phyloP scores from a whole-genome alignment of 2,329 filamentous ascomycete species.

The Ceratocystis huliohia region DNA sequence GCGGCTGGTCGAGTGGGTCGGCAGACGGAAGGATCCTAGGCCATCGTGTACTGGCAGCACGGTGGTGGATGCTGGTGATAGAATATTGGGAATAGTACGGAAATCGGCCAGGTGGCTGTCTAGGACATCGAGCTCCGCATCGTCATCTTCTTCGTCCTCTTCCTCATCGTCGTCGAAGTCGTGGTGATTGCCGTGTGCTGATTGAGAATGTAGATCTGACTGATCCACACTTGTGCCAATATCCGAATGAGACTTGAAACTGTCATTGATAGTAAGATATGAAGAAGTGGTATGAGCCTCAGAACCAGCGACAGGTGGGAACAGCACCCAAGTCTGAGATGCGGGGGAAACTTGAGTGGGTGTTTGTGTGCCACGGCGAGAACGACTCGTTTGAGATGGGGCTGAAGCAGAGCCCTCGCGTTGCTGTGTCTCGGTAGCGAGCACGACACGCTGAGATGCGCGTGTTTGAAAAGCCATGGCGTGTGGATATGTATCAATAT shows the following conservation, averaged over 20 bases:
- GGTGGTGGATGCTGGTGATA: slow-evolving; percentile 40
- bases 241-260: slow-evolving; percentile 16
- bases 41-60: slow-evolving; percentile 89
- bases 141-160: slow-evolving; percentile 37
- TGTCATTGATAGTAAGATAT: slow-evolving; percentile 20
- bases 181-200: not conserved
- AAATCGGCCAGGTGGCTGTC: slow-evolving; percentile 88
- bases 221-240: slow-evolving; percentile 21
- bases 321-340: slow-evolving; percentile 74
- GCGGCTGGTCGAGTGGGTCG: slow-evolving; percentile 40
- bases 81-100: slow-evolving; percentile 42
- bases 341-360: slow-evolving; percentile 22
- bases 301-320: slow-evolving; percentile 59
- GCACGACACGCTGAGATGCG: slow-evolving; percentile 16
- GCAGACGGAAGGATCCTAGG: slow-evolving; percentile 65
- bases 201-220: slow-evolving; percentile 16
- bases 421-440: slow-evolving; percentile 12
- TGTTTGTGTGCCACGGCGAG: slow-evolving; percentile 11
- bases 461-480: slow-evolving; percentile 20
- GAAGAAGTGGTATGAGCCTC: slow-evolving; percentile 22
- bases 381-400: slow-evolving; percentile 14
- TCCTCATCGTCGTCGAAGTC: slow-evolving; percentile 17
- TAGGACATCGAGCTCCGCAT: slow-evolving; percentile 77
- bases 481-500: not conserved
- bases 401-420: slow-evolving; percentile 16